Base-by-base conservation (phyloP, 768 basidiomycete species). In the Pisolithus albus region DNA sequence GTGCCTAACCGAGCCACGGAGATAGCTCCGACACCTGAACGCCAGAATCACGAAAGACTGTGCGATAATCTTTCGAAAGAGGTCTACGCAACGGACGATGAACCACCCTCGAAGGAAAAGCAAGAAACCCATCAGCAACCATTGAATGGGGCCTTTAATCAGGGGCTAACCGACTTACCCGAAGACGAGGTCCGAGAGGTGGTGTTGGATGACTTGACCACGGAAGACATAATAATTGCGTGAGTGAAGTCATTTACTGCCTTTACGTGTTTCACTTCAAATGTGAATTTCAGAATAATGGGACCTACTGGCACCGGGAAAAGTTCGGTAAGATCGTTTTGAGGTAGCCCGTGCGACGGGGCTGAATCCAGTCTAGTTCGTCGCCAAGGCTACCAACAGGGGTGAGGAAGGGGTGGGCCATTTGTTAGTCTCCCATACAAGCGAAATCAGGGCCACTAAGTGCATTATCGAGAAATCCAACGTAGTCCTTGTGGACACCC, bases 251-350 rank as follows among this genome's bases (percentile, higher is more conserved):
- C 19, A 3, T 30, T 30, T 30, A 16, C 42, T 48, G 11, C 3
- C 16, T 9, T 15, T 44, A 1, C 1, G 30, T 30, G 30, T 30
- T 30, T 28, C 0, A 18, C 1, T 4, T 23, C 21, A 2, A 23
- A 23, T 23, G 21, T 24, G 28, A 30, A 13, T 45, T 26, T 5
- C n/a, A 63, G 61, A 18, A 44, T 59, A 24, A 56, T 61, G 56
- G 61, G 61, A 3, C 59, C 61, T 5, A 63, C 61, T 16, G 56
- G 62, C 30, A 51, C 62, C 4, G 62, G 62, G 7, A 63, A 61
- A 51, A 64, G 52, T 4, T 62, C 61, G 48, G 59, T 60, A 23
- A 53, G 55, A 46, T n/a, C 5, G 7, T 8, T 9, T 10, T 28
- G 3, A 7, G 16, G 26, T 16, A 16, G 0, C 16, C 23, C 23